Evolutionary conservation across 352 stramenopile genomes (phyloP).

Genomic region (Aphanomyces euteiches): DNA sequence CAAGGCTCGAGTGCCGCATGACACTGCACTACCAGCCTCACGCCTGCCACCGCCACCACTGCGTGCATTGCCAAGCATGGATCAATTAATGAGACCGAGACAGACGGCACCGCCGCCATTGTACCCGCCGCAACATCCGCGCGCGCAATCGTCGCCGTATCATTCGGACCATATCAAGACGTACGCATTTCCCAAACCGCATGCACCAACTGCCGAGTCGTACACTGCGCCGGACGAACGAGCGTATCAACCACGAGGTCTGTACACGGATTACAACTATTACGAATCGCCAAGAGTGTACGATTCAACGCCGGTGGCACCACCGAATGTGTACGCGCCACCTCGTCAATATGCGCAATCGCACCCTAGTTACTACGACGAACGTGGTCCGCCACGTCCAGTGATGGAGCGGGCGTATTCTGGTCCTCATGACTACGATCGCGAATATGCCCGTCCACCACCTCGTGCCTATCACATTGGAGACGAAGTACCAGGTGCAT

Average conservation of each 20-base stretch:
- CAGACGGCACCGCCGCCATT: neutral
- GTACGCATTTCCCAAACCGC: neutral
- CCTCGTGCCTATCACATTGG: neutral
- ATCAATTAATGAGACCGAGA: constrained; percentile 16
- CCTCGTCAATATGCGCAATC: neutral
- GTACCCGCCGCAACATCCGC: neutral
- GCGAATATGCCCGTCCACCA: neutral
- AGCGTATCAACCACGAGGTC: constrained; percentile 2
- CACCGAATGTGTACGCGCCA: no score
- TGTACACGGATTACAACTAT: no score
- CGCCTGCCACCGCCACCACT: neutral
- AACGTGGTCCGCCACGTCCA: neutral
- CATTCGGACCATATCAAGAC: neutral
- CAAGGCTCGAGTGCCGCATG: neutral
- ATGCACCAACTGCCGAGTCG: neutral
- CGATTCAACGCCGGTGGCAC: no score
- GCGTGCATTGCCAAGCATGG: constrained; percentile 26
- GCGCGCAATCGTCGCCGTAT: constrained; percentile 1
- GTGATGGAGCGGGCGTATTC: neutral
- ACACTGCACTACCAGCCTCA: no score
- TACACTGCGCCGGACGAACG: neutral
- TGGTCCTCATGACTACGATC: neutral
- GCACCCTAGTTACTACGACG: neutral
- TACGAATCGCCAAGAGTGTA: no score
- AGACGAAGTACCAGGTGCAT: neutral